These are phyloP conservation scores for Aspergillus sclerotiicarbonarius DNA, from an alignment of 495 filamentous ascomycete species.

Conservation along the genomic window DNA sequence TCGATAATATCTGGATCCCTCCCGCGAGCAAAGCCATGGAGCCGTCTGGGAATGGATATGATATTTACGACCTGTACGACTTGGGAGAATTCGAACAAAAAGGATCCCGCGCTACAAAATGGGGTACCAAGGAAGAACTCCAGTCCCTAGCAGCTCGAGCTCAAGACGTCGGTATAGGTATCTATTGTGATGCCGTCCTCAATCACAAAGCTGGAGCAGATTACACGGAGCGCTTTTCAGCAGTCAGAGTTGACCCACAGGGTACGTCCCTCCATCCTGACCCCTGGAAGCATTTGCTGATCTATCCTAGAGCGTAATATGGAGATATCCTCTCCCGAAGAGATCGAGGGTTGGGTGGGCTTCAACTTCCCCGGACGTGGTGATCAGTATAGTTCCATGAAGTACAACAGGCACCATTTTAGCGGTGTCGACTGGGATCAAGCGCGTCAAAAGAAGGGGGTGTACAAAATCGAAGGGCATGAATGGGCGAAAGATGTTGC, in stretches of 20 bases:
- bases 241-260: conserved; percentile 60
- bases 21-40: conserved; percentile 71
- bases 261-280: conserved; percentile 30
- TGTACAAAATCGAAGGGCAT: conserved; percentile 67
- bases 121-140: conserved; percentile 66
- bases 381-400: conserved; percentile 56
- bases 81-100: conserved; percentile 78
- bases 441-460: conserved; percentile 53
- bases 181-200: conserved; percentile 74
- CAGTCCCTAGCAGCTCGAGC: conserved; percentile 50
- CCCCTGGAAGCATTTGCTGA: too few relatives aligned
- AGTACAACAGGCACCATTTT: conserved; percentile 72
- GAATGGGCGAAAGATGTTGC: conserved; percentile 67
- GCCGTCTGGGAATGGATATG: conserved; percentile 67
- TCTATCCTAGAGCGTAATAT: conserved; percentile 48
- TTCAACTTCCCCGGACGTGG: conserved; percentile 64
- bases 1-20: conserved; percentile 70
- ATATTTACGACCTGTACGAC: conserved; percentile 75
- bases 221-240: conserved; percentile 55
- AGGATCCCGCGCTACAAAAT: conserved; percentile 62
- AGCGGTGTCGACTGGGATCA: conserved; percentile 68
- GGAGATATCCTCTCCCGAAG: conserved; percentile 54
- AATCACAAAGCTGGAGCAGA: conserved; percentile 77
- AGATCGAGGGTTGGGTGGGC: conserved; percentile 67
- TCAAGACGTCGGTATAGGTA: conserved; percentile 50